These are phyloP conservation scores for Apiotrichum domesticum DNA, from an alignment of 1,284 basidiomycete genomes.

Conservation along the genomic window DNA sequence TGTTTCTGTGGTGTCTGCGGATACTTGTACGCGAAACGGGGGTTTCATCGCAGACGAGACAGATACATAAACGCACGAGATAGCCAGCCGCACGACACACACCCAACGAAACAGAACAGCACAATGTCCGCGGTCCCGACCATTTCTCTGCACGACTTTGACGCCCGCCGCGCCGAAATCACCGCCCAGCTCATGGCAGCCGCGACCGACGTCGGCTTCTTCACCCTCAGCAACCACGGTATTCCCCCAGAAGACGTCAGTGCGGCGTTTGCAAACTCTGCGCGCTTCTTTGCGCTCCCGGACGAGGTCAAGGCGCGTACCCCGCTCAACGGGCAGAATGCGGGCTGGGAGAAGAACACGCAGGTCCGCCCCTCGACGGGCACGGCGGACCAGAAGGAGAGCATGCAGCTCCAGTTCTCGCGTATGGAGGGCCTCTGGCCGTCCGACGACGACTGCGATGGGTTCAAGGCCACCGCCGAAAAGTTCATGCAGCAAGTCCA, in stretches of 20 bases:
- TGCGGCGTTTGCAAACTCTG: constrained; percentile 10
- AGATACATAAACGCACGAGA: background rate
- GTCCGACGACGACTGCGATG: constrained; percentile 17
- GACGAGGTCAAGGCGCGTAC: constrained; percentile 14
- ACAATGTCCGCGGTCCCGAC: constrained; percentile 21
- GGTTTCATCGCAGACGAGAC: too few species aligned
- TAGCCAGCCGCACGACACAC: background rate
- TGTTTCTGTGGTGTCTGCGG: too few species aligned
- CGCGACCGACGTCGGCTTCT: constrained; percentile 30
- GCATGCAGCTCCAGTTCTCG: constrained; percentile 24
- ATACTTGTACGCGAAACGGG: too few species aligned
- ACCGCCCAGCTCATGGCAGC: constrained; percentile 27
- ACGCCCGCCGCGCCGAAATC: constrained; percentile 24
- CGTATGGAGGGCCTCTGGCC: constrained; percentile 36
- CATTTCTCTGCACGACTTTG: constrained; percentile 34
- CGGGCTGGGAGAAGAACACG: constrained; percentile 18
- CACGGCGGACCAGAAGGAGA: constrained; percentile 18
- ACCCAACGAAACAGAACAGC: background rate
- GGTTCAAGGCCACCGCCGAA: constrained; percentile 18
- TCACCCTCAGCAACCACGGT: constrained; percentile 17
- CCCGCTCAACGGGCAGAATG: constrained; percentile 15
- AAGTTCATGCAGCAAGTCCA: constrained; percentile 27
- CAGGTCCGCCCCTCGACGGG: constrained; percentile 17
- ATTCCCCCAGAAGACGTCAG: constrained; percentile 9
- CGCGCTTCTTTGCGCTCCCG: constrained; percentile 12